These are phyloP conservation scores for Chlorella sp. DNA, from an alignment of 139 green algal species.

Conservation along the genomic window DNA sequence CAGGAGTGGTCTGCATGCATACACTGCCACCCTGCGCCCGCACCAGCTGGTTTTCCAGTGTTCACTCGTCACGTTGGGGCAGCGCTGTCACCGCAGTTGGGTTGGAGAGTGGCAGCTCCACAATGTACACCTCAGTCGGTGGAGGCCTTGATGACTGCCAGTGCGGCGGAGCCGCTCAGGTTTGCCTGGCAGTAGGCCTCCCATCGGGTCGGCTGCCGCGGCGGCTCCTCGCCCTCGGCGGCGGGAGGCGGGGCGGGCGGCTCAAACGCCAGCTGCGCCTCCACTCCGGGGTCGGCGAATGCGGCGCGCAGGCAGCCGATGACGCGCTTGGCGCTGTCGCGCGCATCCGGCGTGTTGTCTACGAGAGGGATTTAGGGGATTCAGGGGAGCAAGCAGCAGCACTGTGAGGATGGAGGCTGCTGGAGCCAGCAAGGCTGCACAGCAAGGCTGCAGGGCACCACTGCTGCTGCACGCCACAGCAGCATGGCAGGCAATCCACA, in stretches of 20 bases:
- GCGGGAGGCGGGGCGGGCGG: background rate
- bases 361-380: too few relatives aligned
- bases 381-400: background rate
- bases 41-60: too few relatives aligned
- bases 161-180: slow-evolving; percentile 11
- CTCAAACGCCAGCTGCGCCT: slow-evolving; percentile 4
- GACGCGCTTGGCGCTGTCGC: slow-evolving; percentile 57
- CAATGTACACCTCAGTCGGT: background rate
- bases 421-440: background rate
- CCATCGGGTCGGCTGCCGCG: slow-evolving; percentile 10
- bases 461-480: background rate
- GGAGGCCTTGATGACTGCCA: slow-evolving; percentile 23
- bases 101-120: too few relatives aligned
- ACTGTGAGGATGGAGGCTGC: background rate
- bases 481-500: too few relatives aligned
- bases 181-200: slow-evolving; percentile 24
- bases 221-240: slow-evolving; percentile 1
- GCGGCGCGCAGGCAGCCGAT: slow-evolving; percentile 24
- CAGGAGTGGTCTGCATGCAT: too few relatives aligned
- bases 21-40: too few relatives aligned
- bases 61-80: background rate
- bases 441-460: background rate
- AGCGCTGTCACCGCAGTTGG: background rate
- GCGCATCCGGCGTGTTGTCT: slow-evolving; percentile 72
- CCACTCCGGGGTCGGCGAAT: slow-evolving; percentile 35